A percentile compares a stretch with the other conserved stretches of the same genome.
Conservation (phyloP, 1,284 basidiomycete genomes). For the Neolentinus lepideus region DNA sequence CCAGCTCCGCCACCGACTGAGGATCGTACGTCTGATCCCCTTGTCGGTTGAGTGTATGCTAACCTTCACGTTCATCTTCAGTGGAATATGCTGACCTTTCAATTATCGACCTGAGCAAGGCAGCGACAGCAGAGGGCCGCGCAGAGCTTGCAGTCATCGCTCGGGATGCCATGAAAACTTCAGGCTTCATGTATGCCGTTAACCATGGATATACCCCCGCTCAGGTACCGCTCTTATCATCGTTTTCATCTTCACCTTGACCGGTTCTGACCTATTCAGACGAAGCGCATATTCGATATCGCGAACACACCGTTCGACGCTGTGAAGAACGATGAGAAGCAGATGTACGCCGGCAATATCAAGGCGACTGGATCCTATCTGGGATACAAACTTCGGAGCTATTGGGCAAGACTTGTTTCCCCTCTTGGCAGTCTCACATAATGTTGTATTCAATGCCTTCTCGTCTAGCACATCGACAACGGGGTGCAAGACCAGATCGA, state of each 20-base stretch:
- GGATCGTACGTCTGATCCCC: too few species aligned
- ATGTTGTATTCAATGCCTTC: too few species aligned
- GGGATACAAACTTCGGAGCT: slow-evolving; percentile 51
- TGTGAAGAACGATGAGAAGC: slow-evolving; percentile 45
- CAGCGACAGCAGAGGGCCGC: slow-evolving; percentile 37
- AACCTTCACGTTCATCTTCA: slow-evolving; percentile 14
- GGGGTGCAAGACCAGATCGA: slow-evolving; percentile 55
- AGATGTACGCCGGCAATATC: slow-evolving; percentile 37
- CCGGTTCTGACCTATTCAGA: too few species aligned
- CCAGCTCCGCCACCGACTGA: too few species aligned
- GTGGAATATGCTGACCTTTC: slow-evolving; percentile 65
- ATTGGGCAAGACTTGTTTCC: slow-evolving; percentile 35
- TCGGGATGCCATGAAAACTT: slow-evolving; percentile 48
- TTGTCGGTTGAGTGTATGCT: too few species aligned
- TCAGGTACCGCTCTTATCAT: slow-evolving; percentile 26
- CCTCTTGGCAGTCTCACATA: too few species aligned
- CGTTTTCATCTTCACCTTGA: too few species aligned
- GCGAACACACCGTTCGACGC: slow-evolving; percentile 50
- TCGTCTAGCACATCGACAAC: slow-evolving; percentile 38
- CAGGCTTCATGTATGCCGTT: slow-evolving; percentile 58
- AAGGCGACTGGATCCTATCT: slow-evolving; percentile 46
- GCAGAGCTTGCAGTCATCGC: slow-evolving; percentile 33
- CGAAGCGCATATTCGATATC: slow-evolving; percentile 51
- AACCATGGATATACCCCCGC: slow-evolving; percentile 46
- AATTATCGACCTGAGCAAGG: slow-evolving; percentile 53